Conservation (phyloP, 768 basidiomycete genomes). For the Myochromella boudieri region DNA sequence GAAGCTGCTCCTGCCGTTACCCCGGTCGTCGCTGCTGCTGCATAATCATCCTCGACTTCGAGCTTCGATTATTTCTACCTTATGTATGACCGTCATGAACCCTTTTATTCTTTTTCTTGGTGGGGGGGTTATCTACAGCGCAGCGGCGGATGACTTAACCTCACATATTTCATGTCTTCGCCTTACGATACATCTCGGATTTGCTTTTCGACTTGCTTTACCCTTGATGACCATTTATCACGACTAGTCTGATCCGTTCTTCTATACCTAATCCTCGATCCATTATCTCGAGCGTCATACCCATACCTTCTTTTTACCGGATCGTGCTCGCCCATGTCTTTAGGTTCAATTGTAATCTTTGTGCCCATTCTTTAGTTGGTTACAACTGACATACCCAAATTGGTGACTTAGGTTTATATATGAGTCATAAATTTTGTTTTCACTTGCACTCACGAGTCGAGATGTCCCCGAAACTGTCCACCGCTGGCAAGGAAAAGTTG, state of each 20-base stretch:
- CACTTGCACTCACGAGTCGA: conserved; percentile 7
- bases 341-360: conserved; percentile 61
- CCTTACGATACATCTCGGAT: conserved; percentile 59
- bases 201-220: conserved; percentile 49
- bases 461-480: conserved; percentile 68
- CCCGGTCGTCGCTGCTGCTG: conserved; percentile 76
- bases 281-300: conserved; percentile 55
- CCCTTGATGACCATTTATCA: conserved; percentile 57
- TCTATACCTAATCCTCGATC: conserved; percentile 70
- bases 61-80: conserved; percentile 24
- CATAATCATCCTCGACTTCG: conserved; percentile 45
- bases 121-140: not conserved
- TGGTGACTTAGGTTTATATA: not conserved
- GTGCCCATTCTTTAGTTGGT: conserved; percentile 18
- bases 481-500: conserved; percentile 59
- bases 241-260: conserved; percentile 61
- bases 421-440: conserved; percentile 17
- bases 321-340: conserved; percentile 54
- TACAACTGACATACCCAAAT: not conserved
- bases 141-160: conserved; percentile 1
- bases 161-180: conserved; percentile 27
- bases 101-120: conserved; percentile 31
- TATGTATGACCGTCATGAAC: conserved; percentile 49
- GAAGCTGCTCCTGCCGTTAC: conserved; percentile 53
- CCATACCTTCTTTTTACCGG: conserved; percentile 56